Percentiles rank a stretch among this genome's conserved stretches.
Evolutionary conservation across 345 rosid species (phyloP).

Genomic region (Eucalyptus erythrocorys): DNA sequence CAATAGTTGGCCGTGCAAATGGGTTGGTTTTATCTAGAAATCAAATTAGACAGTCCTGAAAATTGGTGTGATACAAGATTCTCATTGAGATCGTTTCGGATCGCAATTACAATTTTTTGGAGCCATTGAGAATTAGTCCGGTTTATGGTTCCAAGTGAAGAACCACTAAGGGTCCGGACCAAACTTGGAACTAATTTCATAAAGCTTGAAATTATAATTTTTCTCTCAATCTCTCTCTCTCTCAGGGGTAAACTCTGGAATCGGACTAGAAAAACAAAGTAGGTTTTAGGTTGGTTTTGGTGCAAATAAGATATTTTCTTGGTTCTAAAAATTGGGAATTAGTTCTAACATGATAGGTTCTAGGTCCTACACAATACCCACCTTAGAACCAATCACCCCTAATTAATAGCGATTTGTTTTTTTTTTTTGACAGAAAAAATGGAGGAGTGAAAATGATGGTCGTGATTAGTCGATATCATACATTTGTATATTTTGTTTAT

Average conservation of each 20-base stretch:
- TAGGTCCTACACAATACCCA: no score
- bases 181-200: background rate
- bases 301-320: no score
- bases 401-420: background rate
- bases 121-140: background rate
- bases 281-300: no score
- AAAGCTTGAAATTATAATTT: background rate
- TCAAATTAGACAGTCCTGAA: no score
- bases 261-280: no score
- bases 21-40: no score
- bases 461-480: background rate
- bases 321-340: no score
- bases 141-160: background rate
- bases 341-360: background rate
- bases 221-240: background rate
- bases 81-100: fast-evolving
- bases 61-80: no score
- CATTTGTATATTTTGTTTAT: background rate
- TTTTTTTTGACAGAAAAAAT: background rate
- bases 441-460: background rate
- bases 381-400: fast-evolving
- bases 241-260: background rate
- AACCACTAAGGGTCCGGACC: fast-evolving
- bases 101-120: no score
- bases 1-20: background rate